Evolutionary conservation across 2,329 filamentous ascomycete genomes (phyloP).

Genomic region (Ascochyta pisi): DNA sequence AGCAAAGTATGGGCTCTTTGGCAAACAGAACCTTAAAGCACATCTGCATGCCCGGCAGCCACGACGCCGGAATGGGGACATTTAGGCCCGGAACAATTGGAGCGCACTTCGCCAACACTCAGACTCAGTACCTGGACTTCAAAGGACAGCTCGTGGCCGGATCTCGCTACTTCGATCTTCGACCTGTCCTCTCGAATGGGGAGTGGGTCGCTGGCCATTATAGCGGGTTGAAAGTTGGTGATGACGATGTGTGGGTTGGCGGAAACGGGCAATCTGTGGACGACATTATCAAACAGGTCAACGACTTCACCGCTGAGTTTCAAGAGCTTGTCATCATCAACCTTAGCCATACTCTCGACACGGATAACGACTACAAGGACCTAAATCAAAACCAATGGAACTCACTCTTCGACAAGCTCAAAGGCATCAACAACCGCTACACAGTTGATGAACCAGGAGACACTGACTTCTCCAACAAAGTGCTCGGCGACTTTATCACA

Average conservation of each 20-base stretch:
- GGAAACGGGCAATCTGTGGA: conserved; percentile 56
- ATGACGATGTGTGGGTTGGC: conserved; percentile 50
- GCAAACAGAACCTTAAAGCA: conserved; percentile 53
- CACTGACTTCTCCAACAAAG: conserved; percentile 41
- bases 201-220: conserved; percentile 55
- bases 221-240: conserved; percentile 40
- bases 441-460: conserved; percentile 29
- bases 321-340: conserved; percentile 57
- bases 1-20: conserved; percentile 47
- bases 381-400: conserved; percentile 52
- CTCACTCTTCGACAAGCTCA: conserved; percentile 54
- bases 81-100: conserved; percentile 51
- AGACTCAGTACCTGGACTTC: conserved; percentile 56
- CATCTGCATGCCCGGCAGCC: conserved; percentile 58
- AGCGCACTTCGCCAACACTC: conserved; percentile 52
- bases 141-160: conserved; percentile 56
- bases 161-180: conserved; percentile 58
- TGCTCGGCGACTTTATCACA: conserved; percentile 48
- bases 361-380: conserved; percentile 48
- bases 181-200: conserved; percentile 51
- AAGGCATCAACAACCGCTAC: conserved; percentile 51
- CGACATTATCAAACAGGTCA: conserved; percentile 55
- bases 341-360: conserved; percentile 55
- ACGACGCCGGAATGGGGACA: conserved; percentile 59
- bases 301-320: conserved; percentile 55